These are phyloP conservation scores for Colletotrichum camelliae DNA, from an alignment of 2,329 filamentous ascomycete species.

Conservation along the genomic window DNA sequence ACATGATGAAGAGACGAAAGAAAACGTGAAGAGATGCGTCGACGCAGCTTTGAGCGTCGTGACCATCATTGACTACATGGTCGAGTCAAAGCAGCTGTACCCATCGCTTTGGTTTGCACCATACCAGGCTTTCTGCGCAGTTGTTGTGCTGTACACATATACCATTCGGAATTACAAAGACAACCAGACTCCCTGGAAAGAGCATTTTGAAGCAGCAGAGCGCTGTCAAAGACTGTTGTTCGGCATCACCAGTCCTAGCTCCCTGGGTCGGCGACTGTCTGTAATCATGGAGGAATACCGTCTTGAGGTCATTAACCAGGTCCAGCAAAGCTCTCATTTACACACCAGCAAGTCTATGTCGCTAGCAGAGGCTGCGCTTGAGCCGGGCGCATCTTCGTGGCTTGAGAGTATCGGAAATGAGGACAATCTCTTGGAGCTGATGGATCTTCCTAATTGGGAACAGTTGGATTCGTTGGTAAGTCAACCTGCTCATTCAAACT, in stretches of 20 bases:
- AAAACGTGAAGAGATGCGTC: constrained; percentile 32
- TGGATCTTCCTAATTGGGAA: constrained; percentile 26
- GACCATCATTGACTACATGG: constrained; percentile 41
- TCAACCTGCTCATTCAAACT: accelerated
- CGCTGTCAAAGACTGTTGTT: constrained; percentile 44
- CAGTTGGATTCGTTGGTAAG: constrained; percentile 25
- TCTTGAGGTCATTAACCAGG: constrained; percentile 18
- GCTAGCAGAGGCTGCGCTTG: background rate
- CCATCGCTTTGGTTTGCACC: constrained; percentile 33
- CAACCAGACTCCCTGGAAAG: constrained; percentile 26
- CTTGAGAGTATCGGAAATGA: background rate
- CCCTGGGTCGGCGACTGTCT: constrained; percentile 43
- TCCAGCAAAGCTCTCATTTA: constrained; percentile 20
- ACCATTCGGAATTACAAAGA: constrained; percentile 40
- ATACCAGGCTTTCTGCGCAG: constrained; percentile 49
- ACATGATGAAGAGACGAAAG: background rate
- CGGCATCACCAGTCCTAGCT: constrained; percentile 37
- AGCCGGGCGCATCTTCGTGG: background rate
- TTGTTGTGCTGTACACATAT: constrained; percentile 48
- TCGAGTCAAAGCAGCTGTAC: constrained; percentile 34
- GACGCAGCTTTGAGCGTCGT: constrained; percentile 42
- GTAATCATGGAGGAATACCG: constrained; percentile 42
- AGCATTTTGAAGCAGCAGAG: constrained; percentile 40
- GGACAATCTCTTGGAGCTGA: constrained; percentile 4
- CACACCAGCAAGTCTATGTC: background rate